Conservation (phyloP, 805 yeast genomes). For the Spathaspora boniae region DNA sequence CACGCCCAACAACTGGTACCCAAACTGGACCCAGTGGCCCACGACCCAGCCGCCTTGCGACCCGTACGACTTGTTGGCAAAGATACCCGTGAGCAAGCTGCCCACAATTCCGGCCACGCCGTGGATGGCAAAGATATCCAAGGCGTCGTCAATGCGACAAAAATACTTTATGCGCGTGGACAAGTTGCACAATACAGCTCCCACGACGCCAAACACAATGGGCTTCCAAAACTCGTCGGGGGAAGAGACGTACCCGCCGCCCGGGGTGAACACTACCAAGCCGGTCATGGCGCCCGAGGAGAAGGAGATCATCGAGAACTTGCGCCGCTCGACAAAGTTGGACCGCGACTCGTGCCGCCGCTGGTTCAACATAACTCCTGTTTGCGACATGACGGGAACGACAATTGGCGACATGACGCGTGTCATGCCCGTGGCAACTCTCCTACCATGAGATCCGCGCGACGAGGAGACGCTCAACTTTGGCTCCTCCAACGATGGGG, state of each 20-base stretch:
- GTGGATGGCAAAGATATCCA: conserved; percentile 43
- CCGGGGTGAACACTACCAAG: conserved; percentile 41
- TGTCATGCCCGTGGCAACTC: background rate
- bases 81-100: conserved; percentile 37
- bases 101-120: conserved; percentile 42
- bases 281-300: conserved; percentile 41
- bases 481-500: background rate
- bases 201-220: conserved; percentile 36
- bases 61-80: conserved; percentile 29
- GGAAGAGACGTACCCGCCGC: conserved; percentile 38
- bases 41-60: conserved; percentile 41
- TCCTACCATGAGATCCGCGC: background rate
- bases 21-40: conserved; percentile 39
- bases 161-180: conserved; percentile 39
- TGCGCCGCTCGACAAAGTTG: conserved; percentile 18
- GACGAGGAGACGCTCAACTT: background rate
- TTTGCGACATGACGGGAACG: conserved; percentile 11
- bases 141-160: conserved; percentile 39
- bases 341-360: conserved; percentile 16
- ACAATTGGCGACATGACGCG: background rate
- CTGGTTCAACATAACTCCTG: conserved; percentile 15
- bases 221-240: conserved; percentile 38
- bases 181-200: conserved; percentile 33
- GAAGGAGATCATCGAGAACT: conserved; percentile 36
- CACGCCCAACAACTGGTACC: conserved; percentile 36